phyloP scores from a whole-genome alignment of 305 asterid species.

The Fraxinus xanthoxyloides region DNA sequence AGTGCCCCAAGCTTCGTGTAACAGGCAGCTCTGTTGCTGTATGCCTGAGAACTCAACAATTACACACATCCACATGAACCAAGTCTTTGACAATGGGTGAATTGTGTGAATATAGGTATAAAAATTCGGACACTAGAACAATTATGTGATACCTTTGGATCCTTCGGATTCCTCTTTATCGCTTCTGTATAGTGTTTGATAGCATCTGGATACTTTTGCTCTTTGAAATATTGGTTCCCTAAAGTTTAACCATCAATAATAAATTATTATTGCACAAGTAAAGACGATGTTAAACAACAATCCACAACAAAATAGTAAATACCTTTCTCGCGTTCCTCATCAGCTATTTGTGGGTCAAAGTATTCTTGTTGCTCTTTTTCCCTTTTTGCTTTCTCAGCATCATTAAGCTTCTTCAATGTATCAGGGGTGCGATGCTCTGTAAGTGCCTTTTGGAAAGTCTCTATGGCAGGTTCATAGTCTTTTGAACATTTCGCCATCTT shows the following conservation, averaged over 20 bases:
- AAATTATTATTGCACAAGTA: background rate
- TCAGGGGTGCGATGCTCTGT: constrained; percentile 95
- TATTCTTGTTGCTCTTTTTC: constrained; percentile 83
- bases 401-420: constrained; percentile 80
- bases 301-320: background rate
- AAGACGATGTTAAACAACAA: background rate
- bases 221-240: constrained; percentile 83
- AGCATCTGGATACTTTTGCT: constrained; percentile 89
- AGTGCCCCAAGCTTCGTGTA: constrained; percentile 90
- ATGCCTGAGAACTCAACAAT: constrained; percentile 48
- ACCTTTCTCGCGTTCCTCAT: constrained; percentile 97
- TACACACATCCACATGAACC: background rate
- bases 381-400: constrained; percentile 88
- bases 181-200: constrained; percentile 79
- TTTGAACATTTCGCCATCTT: constrained; percentile 75
- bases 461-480: constrained; percentile 82
- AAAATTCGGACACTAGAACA: background rate
- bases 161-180: constrained; percentile 71
- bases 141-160: constrained; percentile 52
- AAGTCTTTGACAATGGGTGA: background rate
- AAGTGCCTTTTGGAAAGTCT: constrained; percentile 81
- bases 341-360: constrained; percentile 76
- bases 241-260: background rate
- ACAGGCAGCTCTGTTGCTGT: constrained; percentile 93
- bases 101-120: background rate